Percentiles rank a stretch among this genome's conserved stretches.
phyloP scores from a whole-genome alignment of 116 monocot genomes.

The Zostera marina region DNA sequence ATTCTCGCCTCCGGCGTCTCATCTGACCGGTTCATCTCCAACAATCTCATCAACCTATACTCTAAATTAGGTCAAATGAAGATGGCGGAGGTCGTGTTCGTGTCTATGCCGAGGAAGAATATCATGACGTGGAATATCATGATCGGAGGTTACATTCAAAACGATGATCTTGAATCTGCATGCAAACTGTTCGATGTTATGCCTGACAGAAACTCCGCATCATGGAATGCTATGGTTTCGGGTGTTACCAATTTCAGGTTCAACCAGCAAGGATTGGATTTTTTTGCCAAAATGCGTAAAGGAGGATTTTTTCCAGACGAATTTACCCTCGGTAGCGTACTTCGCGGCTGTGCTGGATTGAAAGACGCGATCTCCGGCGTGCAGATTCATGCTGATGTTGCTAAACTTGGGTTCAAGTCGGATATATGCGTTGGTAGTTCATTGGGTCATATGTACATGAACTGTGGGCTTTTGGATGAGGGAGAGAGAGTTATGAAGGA shows the following conservation, averaged over 20 bases:
- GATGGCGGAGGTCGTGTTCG: constrained; percentile 22
- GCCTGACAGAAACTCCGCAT: constrained; percentile 46
- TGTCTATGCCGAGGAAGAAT: constrained; percentile 38
- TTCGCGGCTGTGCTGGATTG: constrained; percentile 44
- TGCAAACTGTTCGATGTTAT: constrained; percentile 42
- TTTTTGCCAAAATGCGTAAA: constrained; percentile 27
- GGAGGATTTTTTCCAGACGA: constrained; percentile 36
- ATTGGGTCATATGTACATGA: constrained; percentile 79
- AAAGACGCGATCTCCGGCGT: constrained; percentile 25
- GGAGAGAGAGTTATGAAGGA: constrained; percentile 32
- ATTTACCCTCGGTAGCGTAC: constrained; percentile 42
- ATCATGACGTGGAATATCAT: constrained; percentile 57
- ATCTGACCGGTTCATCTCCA: constrained; percentile 49
- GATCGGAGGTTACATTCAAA: constrained; percentile 31
- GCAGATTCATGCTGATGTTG: constrained; percentile 36
- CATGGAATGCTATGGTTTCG: constrained; percentile 55
- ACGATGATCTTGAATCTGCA: constrained; percentile 17
- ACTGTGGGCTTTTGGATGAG: constrained; percentile 24
- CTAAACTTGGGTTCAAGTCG: constrained; percentile 20
- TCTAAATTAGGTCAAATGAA: constrained; percentile 15
- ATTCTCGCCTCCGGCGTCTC: constrained; percentile 39
- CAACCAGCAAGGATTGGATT: constrained; percentile 24
- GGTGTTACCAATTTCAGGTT: constrained; percentile 28
- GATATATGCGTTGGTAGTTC: constrained; percentile 61
- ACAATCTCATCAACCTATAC: constrained; percentile 60